Base-by-base conservation (phyloP, 768 basidiomycete genomes). In the Amanita rubescens region DNA sequence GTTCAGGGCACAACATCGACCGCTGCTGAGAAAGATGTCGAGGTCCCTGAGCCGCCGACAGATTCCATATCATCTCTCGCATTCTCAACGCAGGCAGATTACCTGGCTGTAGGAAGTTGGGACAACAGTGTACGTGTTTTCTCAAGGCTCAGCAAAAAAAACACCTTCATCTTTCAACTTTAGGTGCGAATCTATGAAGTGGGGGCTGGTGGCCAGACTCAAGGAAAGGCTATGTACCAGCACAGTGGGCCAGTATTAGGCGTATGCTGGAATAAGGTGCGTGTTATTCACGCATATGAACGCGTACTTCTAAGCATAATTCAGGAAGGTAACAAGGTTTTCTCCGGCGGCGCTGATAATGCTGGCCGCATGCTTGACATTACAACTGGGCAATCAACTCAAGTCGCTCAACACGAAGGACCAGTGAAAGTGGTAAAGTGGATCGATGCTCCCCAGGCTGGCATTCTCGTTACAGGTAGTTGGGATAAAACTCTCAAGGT, bases 401-500 rank as follows among this genome's bases (percentile, higher is more conserved):
- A 94, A 65, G 85, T 96, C 45, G 93, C 90, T 17, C 87, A 87
- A 56, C 94, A 97, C 57, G 93, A 96, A 65, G 90, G 85, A 43
- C 90, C 90, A 10, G 82, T 95, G 62, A 90, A 85, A 67, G 83
- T 80, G 54, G 84, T 92, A 35, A 78, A 82, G 51, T 94, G 87
- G 82, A 75, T 92, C 49, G 87, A 94, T 57, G 79, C 85, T 5
- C 83, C 82, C 19, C 80, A 79, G 57, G 79, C 79, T 33, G 81
- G 89, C 12, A 82, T 94, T 57, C 74, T 94, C 17, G 90, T 85
- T 11, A 97, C 95, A 1, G 96, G 94, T 9, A 93, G 92, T 50
- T 99, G 96, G 96, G 95, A 99, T 68, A 95, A 95, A 71, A 95
- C 91, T 1, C 70, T 98, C 65, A 95, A 94, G 77, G 94, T 94